Evolutionary conservation across 176 grass and related monocot genomes (phyloP), one percentile per base, ranked within the genome.

Genomic region (Stipa capillata): DNA sequence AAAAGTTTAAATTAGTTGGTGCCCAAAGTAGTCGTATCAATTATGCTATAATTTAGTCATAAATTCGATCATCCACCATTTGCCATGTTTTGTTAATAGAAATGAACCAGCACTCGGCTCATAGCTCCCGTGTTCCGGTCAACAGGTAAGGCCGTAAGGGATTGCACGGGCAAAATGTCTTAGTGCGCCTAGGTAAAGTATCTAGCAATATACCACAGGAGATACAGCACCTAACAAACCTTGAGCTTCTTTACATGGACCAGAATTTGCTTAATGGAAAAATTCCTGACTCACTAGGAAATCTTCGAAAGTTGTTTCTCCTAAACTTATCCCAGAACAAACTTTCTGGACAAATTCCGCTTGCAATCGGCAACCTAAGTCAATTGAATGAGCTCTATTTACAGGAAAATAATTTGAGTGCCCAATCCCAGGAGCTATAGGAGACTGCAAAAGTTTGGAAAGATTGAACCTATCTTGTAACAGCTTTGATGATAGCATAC

Each of bases 341-440:
- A 25, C 16, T 90, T 20, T 67, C 31, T 11, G 88, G 88, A 0
- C 18, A 31, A 16, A 75, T 90, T 0, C 88, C 84, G 0, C 41
- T 8, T 69, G 87, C 88, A 15, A 8, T 90, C 37, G 68, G 69
- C 6, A 87, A 90, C 16, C 50, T 90, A 1, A 39, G 31, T n/a
- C 23, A 63, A 68, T 16, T 90, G 32, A 70, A 40, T 61, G 16
- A 20, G 40, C 79, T 90, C 4, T 13, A 31, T 44, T 62, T 90
- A 16, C 18, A 54, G 11, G 20, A 59, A 14, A 90, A 86, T 57
- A 2, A 65, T 47, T 51, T 90, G 9, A 57, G 6, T 1, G 57
- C 3, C 21, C 29, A 0, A 90, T 90, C 37, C 88, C 88, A 1
- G 10, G 0, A 42, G 62, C 42, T 39, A 37, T 90, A 7, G 78